Conservation (phyloP, 192 early-diverging fungal genomes). For the Chytriomyces sp. region DNA sequence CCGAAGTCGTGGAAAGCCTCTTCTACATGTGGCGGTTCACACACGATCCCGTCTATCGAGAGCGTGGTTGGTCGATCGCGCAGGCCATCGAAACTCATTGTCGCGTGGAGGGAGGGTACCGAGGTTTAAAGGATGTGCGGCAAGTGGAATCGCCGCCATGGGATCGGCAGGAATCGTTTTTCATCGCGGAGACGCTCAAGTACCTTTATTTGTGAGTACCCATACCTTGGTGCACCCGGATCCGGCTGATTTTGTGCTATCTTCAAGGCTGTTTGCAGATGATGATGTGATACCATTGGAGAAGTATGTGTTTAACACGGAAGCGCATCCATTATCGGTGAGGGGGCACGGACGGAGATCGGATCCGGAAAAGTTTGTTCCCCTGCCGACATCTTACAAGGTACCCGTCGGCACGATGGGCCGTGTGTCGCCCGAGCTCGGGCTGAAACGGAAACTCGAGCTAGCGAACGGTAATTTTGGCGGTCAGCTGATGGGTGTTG, state of each 20-base stretch:
- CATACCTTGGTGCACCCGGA: too few species aligned
- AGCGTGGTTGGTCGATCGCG: constrained; percentile 46
- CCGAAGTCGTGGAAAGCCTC: constrained; percentile 50
- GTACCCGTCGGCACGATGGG: constrained; percentile 3
- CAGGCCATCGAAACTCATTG: constrained; percentile 13
- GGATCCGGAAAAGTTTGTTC: not conserved
- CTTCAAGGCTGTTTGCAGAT: constrained; percentile 23
- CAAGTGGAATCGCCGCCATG: not conserved
- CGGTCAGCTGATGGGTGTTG: not conserved
- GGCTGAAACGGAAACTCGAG: too few species aligned
- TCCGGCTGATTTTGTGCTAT: not conserved
- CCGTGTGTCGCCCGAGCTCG: not conserved
- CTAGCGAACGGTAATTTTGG: not conserved
- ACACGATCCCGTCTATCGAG: constrained; percentile 52
- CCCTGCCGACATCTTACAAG: not conserved
- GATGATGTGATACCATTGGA: constrained; percentile 32
- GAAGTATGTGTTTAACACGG: constrained; percentile 69
- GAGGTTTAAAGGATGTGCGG: not conserved
- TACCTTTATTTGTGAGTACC: constrained; percentile 80
- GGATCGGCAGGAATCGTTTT: constrained; percentile 60
- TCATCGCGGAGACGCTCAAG: constrained; percentile 93
- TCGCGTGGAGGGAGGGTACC: constrained; percentile 5
- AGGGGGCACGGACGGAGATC: constrained; percentile 11
- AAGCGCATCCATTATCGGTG: constrained; percentile 69
- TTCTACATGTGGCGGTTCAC: constrained; percentile 61